phyloP scores from a whole-genome alignment of 345 rosid species.

The Barbarea vulgaris region DNA sequence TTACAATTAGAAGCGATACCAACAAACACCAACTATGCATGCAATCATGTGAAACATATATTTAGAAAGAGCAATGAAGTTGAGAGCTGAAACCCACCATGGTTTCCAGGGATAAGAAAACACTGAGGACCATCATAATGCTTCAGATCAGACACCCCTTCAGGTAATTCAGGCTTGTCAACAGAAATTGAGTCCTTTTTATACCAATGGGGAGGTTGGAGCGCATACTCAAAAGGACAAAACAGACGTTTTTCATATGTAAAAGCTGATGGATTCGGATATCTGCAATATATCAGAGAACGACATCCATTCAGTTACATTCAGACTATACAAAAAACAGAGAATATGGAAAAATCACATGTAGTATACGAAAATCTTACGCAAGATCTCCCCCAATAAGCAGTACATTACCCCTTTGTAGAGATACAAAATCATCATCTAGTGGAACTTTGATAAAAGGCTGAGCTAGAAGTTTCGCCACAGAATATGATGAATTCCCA shows the following conservation, averaged over 20 bases:
- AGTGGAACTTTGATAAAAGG: conserved; percentile 52
- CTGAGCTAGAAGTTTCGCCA: conserved; percentile 87
- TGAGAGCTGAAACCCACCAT: conserved; percentile 59
- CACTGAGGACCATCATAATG: conserved; percentile 88
- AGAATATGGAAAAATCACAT: conserved; percentile 23
- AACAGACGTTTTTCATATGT: conserved; percentile 83
- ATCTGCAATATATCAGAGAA: conserved; percentile 48
- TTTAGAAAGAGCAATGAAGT: conserved; percentile 1
- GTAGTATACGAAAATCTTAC: conserved; percentile 54
- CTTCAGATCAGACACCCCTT: conserved; percentile 63
- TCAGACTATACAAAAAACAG: background rate
- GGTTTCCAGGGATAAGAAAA: conserved; percentile 90
- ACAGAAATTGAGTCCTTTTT: conserved; percentile 65
- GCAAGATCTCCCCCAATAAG: conserved; percentile 98
- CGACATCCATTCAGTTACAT: background rate
- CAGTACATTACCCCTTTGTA: conserved; percentile 69
- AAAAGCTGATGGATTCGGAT: conserved; percentile 89
- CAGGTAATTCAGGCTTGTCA: conserved; percentile 81
- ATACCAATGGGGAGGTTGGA: conserved; percentile 84
- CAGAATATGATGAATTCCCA: conserved; percentile 82
- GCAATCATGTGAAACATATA: background rate
- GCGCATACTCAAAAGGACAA: conserved; percentile 87
- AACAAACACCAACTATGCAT: conserved; percentile 4
- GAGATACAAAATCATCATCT: conserved; percentile 48
- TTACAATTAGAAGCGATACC: background rate